Evolutionary conservation across 768 basidiomycete species (phyloP), one percentile per base, ranked within the genome.

Genomic region (Boletus rubroflammeus): DNA sequence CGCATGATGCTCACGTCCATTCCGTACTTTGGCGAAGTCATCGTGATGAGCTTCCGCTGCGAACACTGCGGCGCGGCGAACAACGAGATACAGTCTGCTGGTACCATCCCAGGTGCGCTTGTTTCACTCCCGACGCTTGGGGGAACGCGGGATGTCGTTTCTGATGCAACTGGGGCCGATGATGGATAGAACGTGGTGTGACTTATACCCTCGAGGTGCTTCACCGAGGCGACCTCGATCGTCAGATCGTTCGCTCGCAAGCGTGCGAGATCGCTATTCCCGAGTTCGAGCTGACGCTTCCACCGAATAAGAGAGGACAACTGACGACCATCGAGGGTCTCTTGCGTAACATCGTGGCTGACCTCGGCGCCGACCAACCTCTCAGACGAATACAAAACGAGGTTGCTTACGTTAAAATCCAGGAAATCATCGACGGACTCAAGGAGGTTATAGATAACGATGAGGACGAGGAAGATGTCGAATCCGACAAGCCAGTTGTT

Each of bases 251-350:
- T 63, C 91, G 95, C 60, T 94, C 94, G 2, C 76, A 84, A 8
- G 81, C 83, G 9, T 90, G 90, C 72, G 86, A 90, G 53, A 80
- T 98, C 62, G 66, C 76, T 42, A 86, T 99, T 53, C 91, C 93
- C 19, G 93, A 98, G 68, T 82, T 88, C 61, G 85, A 93, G 60
- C 79, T 99, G 56, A 96, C 93, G 2, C 89, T 99, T 29, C 97
- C 97, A 0, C 77, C 90, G 6, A 65, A 65, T 1, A 82, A 84
- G 10, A 83, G 91, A 15, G 96, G 96, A 10, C 93, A 97, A 66
- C 82, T 99, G 13, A 98, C 96, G n/a, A 99, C 93, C 2, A 81
- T 98, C 45, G 97, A 99, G 70, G 96, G 97, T 35, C 81, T 98
- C 58, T 72, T 99, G 31, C 81, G 86, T 26, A 86, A 96, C 60